Conservation (phyloP, 768 basidiomycete species). For the Tulasnella sp. region DNA sequence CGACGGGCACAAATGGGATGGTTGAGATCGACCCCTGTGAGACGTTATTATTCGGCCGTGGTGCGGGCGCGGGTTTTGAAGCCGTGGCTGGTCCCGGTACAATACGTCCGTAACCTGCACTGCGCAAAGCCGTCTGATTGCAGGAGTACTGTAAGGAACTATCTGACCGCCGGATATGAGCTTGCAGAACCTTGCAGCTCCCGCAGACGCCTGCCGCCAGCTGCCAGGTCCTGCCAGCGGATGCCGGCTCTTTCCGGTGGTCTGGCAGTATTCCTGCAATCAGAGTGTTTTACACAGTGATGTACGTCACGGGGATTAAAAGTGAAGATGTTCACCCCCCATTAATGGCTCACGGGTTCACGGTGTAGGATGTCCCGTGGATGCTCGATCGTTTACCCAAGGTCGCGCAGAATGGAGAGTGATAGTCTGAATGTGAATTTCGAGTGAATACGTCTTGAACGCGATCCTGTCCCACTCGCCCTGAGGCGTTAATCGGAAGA, state of each 20-base stretch:
- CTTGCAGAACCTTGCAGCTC: no score
- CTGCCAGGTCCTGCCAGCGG: no score
- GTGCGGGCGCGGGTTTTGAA: no score
- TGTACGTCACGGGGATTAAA: slow-evolving; percentile 49
- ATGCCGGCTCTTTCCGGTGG: no score
- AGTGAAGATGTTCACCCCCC: slow-evolving; percentile 57
- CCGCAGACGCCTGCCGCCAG: no score
- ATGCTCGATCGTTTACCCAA: slow-evolving; percentile 37
- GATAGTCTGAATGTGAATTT: slow-evolving; percentile 51
- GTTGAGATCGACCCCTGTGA: slow-evolving; percentile 29
- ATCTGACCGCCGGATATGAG: no score
- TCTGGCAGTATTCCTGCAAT: no score
- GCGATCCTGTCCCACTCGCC: no score
- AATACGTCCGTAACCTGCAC: slow-evolving; percentile 41
- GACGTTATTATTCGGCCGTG: slow-evolving; percentile 22
- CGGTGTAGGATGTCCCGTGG: slow-evolving; percentile 52
- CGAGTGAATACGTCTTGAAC: no score
- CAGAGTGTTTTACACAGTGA: no score
- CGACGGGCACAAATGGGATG: slow-evolving; percentile 72
- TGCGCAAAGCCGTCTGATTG: no score
- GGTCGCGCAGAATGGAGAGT: slow-evolving; percentile 52
- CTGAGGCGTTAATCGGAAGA: slow-evolving; percentile 65
- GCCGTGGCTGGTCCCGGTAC: slow-evolving; percentile 22
- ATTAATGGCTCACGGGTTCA: slow-evolving; percentile 72
- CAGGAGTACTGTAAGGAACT: no score